Base-by-base conservation (phyloP, 805 yeast species). In the Wickerhamomyces strasburgensis region DNA sequence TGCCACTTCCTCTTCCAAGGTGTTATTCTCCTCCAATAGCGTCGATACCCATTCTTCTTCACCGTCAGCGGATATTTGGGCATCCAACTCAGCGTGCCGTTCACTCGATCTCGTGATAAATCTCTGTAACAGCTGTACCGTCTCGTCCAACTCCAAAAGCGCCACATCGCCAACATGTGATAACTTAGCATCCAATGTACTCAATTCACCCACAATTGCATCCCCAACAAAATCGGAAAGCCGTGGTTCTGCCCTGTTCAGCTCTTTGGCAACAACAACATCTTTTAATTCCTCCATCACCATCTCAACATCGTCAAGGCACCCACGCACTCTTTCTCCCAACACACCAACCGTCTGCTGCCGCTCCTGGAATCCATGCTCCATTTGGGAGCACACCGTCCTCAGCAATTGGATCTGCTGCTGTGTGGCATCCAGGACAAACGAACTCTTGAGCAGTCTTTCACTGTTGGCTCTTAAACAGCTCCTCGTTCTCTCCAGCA, bases 1-100 rank as follows among this genome's bases (percentile, higher is more conserved):
- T 1, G 85, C 94, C 58, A 86, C 68, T 36, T 83, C 93, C 40
- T 70, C 68, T 37, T 86, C 95, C 33, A 77, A 52, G 2, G 66
- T 62, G 13, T 60, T 49, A 42, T 73, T 76, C 36, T 72, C 75
- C 3, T 51, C 52, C 15, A 65, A 35, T 6, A 60, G 39, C 15
- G 44, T 46, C 15, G 14, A 24, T 10, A 30, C 17, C 33, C 33
- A 30, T 4, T 24, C 38, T 3, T 49, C 48, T 14, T 31, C 31
- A 9, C 19, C 19, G 9, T 31, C 8, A 15, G 38, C 38, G 19
- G 38, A 44, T 27, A 19, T 76, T 83, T 2, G 39, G 48, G 13
- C 62, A 62, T 52, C 45, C 33, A 54, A 38, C 27, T 39, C n/a
- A n/a, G n/a, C n/a, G n/a, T n/a, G n/a, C n/a, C n/a, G n/a, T n/a